Evolutionary conservation across 1,284 basidiomycete species (phyloP).

Genomic region (Fomitopsis palustris): DNA sequence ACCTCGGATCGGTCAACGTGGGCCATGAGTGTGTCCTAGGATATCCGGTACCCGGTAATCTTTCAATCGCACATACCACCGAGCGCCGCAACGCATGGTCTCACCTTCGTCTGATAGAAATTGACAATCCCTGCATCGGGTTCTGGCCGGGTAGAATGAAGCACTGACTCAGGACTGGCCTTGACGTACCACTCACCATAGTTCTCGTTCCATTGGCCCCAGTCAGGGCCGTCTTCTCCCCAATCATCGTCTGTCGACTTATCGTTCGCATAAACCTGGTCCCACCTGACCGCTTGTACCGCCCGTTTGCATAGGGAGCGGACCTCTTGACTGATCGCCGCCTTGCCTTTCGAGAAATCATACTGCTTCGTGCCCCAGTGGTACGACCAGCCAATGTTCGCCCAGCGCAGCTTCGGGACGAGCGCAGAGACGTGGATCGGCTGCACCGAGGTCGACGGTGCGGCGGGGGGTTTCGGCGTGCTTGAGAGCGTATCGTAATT

Average conservation of each 20-base stretch:
- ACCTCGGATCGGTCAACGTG: slow-evolving; percentile 92
- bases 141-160: slow-evolving; percentile 41
- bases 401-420: slow-evolving; percentile 80
- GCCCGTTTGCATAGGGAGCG: slow-evolving; percentile 57
- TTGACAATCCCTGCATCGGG: slow-evolving; percentile 94
- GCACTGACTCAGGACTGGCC: background rate
- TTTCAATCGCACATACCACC: background rate
- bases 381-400: slow-evolving; percentile 91
- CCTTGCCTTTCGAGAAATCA: slow-evolving; percentile 71
- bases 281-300: slow-evolving; percentile 67
- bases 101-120: slow-evolving; percentile 76
- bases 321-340: slow-evolving; percentile 55
- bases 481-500: slow-evolving; percentile 44
- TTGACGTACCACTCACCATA: slow-evolving; percentile 53
- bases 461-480: slow-evolving; percentile 52
- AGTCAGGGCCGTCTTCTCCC: slow-evolving; percentile 53
- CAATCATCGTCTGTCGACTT: slow-evolving; percentile 36
- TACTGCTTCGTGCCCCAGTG: slow-evolving; percentile 93
- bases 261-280: slow-evolving; percentile 46
- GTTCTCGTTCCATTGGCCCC: slow-evolving; percentile 67
- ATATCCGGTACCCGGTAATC: background rate
- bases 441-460: slow-evolving; percentile 53
- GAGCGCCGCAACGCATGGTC: background rate
- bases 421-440: slow-evolving; percentile 48
- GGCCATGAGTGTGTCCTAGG: slow-evolving; percentile 84